Evolutionary conservation across 805 yeast species (phyloP), one percentile per base, ranked within the genome.

Genomic region (Candida glaebosa): DNA sequence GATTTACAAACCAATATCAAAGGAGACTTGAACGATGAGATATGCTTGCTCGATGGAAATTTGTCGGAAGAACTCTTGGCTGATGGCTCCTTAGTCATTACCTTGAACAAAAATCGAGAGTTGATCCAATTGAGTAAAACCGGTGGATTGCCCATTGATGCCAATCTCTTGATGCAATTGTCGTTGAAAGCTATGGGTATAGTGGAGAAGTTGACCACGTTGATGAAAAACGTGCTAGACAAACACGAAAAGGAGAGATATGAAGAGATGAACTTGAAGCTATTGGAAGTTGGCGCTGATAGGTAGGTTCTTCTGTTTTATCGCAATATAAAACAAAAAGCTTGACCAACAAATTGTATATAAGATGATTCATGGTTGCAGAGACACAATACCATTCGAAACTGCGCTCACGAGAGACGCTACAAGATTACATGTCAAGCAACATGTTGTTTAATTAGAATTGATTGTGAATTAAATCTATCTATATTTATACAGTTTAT

Each of bases 81-180:
- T 45, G 83, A 81, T 35, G 96, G 97, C 18, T 76, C 79, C 2
- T 70, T 91, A 63, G 87, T 95, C 1, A 79, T 93, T 24, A 88
- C 99, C 0, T 64, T 90, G 43, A 93, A 93, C 60, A 87, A 85
- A 51, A 91, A 91, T 57, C 77, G 91, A 50, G 99, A 93, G 54
- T 69, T 93, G 5, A 90, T 96, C 37, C 99, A 93, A 58, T 73
- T 93, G 20, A 75, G 84, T 33, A 93, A 91, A 56, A 86, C 89
- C 24, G 99, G 98, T 38, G 97, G 96, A 0, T 67, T 86, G 35
- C 86, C 90, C 5, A 78, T 91, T 49, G 90, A 87, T 53, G 87
- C 93, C 0, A 55, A 74, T 28, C 67, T 75, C 18, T 64, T 91
- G 38, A 68, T 87, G 70, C 79, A 81, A 18, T 83, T 93, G 57